A percentile compares a stretch with the other conserved stretches of the same genome.
These are phyloP conservation scores for Fraxinus latifolia DNA, from an alignment of 305 asterid species.

Conservation along the genomic window DNA sequence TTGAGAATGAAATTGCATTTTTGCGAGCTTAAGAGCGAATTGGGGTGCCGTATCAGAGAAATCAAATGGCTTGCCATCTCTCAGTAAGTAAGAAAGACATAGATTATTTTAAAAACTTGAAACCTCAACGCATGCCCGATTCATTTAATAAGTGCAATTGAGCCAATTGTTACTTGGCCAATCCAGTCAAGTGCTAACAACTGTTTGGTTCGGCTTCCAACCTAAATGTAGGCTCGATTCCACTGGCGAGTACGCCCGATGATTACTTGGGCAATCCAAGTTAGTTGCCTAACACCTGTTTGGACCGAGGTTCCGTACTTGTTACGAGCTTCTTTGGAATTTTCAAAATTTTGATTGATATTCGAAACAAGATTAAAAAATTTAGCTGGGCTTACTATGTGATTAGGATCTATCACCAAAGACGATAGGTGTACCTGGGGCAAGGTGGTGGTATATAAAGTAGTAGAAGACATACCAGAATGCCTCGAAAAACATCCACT, in stretches of 20 bases:
- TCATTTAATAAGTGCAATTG: neutral
- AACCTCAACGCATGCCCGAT: neutral
- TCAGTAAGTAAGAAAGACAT: neutral
- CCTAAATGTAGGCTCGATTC: neutral
- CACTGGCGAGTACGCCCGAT: neutral
- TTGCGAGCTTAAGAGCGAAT: neutral
- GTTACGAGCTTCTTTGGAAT: neutral
- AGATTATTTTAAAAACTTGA: neutral
- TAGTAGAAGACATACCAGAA: slow-evolving; percentile 54
- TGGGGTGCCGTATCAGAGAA: neutral
- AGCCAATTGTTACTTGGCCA: neutral
- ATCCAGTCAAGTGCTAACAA: neutral
- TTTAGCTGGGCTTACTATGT: neutral
- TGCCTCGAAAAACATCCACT: slow-evolving; percentile 40
- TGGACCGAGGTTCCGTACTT: neutral
- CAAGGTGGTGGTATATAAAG: slow-evolving; percentile 19
- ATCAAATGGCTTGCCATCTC: neutral
- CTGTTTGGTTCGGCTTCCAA: neutral
- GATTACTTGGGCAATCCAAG: neutral
- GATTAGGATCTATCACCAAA: slow-evolving; percentile 7
- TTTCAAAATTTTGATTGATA: neutral
- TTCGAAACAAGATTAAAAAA: neutral
- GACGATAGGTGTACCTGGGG: slow-evolving; percentile 12
- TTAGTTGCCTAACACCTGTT: neutral
- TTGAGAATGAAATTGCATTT: neutral